phyloP scores from a whole-genome alignment of 805 yeast species.

The Barnettozyma wickerhamii region DNA sequence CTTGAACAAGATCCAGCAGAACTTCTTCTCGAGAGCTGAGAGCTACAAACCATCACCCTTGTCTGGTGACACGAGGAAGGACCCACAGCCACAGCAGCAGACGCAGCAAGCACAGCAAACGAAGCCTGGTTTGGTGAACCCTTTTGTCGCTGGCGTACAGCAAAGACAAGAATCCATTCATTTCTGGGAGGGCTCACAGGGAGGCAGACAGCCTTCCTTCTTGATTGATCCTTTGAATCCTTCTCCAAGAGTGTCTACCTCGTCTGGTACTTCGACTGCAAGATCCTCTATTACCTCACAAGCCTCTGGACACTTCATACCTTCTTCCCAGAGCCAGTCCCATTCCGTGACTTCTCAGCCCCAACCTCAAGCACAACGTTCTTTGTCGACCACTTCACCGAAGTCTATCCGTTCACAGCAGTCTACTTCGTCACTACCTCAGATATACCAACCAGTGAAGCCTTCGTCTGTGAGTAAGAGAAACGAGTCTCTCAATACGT shows the following conservation, averaged over 20 bases:
- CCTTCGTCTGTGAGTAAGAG: conserved; percentile 10
- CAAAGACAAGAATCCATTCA: conserved; percentile 20
- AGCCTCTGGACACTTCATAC: conserved; percentile 6
- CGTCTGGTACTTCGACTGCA: background rate
- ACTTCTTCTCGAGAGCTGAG: conserved; percentile 19
- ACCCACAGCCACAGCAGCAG: conserved; percentile 1
- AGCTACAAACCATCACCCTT: conserved; percentile 8
- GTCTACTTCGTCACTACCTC: conserved; percentile 13
- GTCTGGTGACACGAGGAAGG: background rate
- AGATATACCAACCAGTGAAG: conserved; percentile 9
- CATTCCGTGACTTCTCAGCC: background rate
- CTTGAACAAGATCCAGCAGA: conserved; percentile 15
- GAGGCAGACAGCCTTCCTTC: conserved; percentile 23
- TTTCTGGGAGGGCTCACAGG: conserved; percentile 23
- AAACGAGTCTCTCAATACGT: conserved; percentile 18
- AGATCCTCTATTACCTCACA: background rate
- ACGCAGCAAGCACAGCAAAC: conserved; percentile 4
- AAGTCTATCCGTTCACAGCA: background rate
- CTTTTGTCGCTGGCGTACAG: conserved; percentile 9
- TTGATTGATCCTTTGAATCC: conserved; percentile 25
- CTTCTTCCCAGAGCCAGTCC: conserved; percentile 1
- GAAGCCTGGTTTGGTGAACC: conserved; percentile 6
- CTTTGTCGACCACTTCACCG: conserved; percentile 1
- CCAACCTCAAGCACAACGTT: background rate
- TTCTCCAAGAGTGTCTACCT: conserved; percentile 6